Conservation (phyloP, 176 grass and related monocot genomes). For the Rhipidocladum racemiflorum region DNA sequence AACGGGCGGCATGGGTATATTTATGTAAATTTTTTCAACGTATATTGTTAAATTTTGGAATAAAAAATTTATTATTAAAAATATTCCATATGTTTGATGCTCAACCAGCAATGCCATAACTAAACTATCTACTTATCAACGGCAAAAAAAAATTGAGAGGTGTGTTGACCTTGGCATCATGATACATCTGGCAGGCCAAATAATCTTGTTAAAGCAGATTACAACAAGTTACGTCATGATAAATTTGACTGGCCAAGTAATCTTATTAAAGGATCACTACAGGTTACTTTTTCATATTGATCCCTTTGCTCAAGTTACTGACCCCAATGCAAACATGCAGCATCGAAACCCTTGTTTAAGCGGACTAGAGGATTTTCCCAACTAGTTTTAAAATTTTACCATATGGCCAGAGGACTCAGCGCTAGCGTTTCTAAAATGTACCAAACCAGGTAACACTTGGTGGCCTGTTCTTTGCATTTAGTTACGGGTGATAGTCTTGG, state of each 20-base stretch:
- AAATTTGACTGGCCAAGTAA: no score
- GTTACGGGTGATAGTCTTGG: background rate
- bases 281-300: background rate
- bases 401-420: background rate
- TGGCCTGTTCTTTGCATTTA: background rate
- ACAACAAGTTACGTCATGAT: background rate
- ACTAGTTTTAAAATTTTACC: background rate
- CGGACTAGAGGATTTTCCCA: background rate
- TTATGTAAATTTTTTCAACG: no score
- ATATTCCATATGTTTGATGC: slow-evolving; percentile 4
- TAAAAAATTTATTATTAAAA: no score
- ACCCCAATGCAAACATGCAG: background rate
- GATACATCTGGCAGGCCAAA: background rate
- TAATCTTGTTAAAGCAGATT: background rate
- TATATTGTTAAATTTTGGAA: no score
- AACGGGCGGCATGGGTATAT: no score
- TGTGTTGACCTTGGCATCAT: background rate
- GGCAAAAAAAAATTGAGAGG: background rate
- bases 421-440: background rate
- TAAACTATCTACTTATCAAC: background rate
- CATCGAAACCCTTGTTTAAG: background rate
- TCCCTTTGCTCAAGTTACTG: slow-evolving; percentile 3
- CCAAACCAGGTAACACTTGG: background rate
- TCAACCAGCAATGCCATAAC: background rate
- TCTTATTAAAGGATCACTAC: no score